Base-by-base conservation (phyloP, 78 protist genomes). In the Guillardia theta region DNA sequence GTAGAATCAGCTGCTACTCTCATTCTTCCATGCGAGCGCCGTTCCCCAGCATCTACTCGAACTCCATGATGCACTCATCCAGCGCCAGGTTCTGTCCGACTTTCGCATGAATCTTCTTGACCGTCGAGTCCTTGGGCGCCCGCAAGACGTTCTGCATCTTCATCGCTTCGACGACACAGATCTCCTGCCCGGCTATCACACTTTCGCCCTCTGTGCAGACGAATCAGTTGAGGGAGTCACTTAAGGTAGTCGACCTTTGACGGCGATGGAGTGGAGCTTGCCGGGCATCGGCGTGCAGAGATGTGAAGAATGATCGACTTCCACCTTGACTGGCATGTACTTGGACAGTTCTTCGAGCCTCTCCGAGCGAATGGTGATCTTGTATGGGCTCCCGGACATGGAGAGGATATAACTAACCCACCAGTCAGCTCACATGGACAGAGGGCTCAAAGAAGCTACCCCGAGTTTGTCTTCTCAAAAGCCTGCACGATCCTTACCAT, bases 91-190 rank as follows among this genome's bases (percentile, higher is more conserved):
- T 39, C 12, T 36, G 88, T 0, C 95, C 94, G 0, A 21, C 80
- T 92, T 93, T 22, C 41, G 12, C 6, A 64, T 92, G 37, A 22
- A 92, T 92, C 41, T 47, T 88, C 92, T 70, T 64, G 12, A 64
- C 15, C 22, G 8, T 12, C 8, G 43, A 6, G 90, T 22, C 53
- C 64, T 21, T 33, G 93, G 76, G 95, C 37, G 99, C 95, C 41
- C 98, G 96, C 36, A 98, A 94, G 30, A 96, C 95, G 58, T 98
- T 97, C 95, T 97, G 99, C 99, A 99, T 99, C 96, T 99, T 99
- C 99, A 99, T 99, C 88, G 99, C 99, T 88, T 99, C 99, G 33
- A 99, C 96, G 24, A 98, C 96, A 48, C 96, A 96, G 37, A 99
- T 24, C 95, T 97, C 98, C 78, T 95, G 96, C 22, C 97, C 98